These are phyloP conservation scores for Hirsutella rhossiliensis DNA, from an alignment of 2,329 filamentous ascomycete species.

Conservation along the genomic window DNA sequence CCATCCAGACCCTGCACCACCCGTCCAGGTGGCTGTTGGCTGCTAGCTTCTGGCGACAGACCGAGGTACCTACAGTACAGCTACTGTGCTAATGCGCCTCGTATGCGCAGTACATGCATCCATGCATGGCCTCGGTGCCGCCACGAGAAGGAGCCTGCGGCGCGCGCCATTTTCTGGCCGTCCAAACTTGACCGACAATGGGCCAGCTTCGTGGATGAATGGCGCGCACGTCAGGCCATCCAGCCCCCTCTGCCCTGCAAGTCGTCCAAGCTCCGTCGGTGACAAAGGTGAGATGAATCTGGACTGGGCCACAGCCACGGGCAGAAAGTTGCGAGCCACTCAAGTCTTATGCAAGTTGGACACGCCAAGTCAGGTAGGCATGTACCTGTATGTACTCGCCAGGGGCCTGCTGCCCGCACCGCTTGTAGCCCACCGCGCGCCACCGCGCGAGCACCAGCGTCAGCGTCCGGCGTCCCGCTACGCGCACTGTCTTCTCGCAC, in stretches of 20 bases:
- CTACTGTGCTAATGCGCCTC: neutral
- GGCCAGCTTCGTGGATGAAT: too few species aligned
- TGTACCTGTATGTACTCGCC: neutral
- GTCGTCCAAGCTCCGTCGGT: too few species aligned
- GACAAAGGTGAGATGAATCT: too few species aligned
- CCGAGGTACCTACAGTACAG: neutral
- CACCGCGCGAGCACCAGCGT: constrained; percentile 2
- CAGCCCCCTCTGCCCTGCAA: too few species aligned
- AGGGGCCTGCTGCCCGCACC: neutral
- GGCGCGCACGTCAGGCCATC: too few species aligned
- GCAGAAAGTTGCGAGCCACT: neutral
- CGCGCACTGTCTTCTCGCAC: constrained; percentile 5
- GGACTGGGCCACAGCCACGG: neutral
- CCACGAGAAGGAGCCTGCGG: neutral
- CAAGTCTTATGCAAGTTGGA: neutral
- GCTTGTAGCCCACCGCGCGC: constrained; percentile 1
- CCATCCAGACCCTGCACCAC: neutral
- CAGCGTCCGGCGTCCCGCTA: neutral
- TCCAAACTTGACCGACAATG: neutral
- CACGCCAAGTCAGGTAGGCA: too few species aligned
- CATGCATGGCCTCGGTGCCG: constrained; percentile 1
- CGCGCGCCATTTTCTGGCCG: neutral
- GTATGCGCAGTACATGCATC: constrained; percentile 1
- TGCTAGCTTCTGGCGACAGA: neutral
- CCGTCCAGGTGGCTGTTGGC: neutral